A percentile compares a stretch with the other conserved stretches of the same genome.
Evolutionary conservation across 108 stramenopile genomes (phyloP).

Genomic region (Stephanodiscus minutulus): DNA sequence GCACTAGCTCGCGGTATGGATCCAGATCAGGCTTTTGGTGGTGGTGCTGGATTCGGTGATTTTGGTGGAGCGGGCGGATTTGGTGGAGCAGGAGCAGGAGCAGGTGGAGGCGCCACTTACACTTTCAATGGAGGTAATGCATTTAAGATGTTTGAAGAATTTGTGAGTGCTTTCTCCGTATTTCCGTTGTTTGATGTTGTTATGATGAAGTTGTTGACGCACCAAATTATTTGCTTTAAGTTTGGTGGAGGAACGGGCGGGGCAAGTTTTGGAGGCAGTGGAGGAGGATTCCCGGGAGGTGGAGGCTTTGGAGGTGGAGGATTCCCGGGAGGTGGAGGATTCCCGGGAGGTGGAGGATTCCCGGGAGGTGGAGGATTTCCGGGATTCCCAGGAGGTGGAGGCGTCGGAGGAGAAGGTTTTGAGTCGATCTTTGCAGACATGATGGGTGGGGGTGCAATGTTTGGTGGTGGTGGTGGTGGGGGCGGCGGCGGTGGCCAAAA

Average conservation of each 20-base stretch:
- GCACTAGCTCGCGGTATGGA: conserved; percentile 68
- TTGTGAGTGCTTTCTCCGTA: conserved; percentile 11
- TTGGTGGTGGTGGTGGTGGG: conserved; percentile 24
- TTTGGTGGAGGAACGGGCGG: conserved; percentile 27
- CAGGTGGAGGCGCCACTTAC: conserved; percentile 8
- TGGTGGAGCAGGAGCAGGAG: conserved; percentile 5
- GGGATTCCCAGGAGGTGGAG: conserved; percentile 25
- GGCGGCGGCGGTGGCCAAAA: not conserved
- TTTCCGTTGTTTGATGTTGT: not conserved
- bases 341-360: conserved; percentile 25
- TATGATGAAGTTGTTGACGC: not conserved
- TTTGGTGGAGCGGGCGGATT: conserved; percentile 42
- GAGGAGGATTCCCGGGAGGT: conserved; percentile 13
- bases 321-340: not conserved
- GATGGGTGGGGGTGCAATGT: conserved; percentile 9
- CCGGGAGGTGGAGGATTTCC: conserved; percentile 3
- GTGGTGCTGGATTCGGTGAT: conserved; percentile 57
- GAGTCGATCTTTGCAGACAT: conserved; percentile 10
- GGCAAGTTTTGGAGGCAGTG: conserved; percentile 13
- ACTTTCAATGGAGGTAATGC: conserved; percentile 33
- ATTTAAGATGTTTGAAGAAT: conserved; percentile 73
- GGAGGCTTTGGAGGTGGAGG: conserved; percentile 25
- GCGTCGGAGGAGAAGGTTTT: conserved; percentile 5
- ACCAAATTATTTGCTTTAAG: conserved; percentile 49
- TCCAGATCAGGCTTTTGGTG: conserved; percentile 51